Conservation (phyloP, 495 filamentous ascomycete species). For the Penicillium longicatenatum region DNA sequence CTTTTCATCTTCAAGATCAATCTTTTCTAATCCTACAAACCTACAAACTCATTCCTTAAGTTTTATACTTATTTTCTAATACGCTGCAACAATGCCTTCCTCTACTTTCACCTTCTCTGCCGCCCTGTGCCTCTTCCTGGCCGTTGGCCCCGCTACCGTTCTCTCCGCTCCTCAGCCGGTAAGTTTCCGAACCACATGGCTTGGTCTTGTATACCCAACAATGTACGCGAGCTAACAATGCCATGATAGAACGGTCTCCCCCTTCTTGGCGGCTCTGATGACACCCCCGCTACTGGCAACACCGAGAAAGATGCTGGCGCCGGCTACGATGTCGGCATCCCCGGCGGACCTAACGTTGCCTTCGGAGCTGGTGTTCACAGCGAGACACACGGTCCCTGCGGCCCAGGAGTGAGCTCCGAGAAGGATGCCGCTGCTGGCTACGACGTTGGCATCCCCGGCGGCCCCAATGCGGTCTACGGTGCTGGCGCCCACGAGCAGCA, state of each 20-base stretch:
- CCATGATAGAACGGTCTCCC: slow-evolving; percentile 16
- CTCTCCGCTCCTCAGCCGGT: slow-evolving; percentile 35
- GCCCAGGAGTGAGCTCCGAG: slow-evolving; percentile 20
- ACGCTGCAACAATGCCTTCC: slow-evolving; percentile 30
- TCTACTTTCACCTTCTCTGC: slow-evolving; percentile 35
- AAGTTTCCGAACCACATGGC: slow-evolving; percentile 18
- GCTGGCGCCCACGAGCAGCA: slow-evolving; percentile 24
- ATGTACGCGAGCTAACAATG: slow-evolving; percentile 1
- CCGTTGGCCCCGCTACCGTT: slow-evolving; percentile 34
- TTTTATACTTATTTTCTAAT: slow-evolving; percentile 4
- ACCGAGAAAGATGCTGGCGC: slow-evolving; percentile 31
- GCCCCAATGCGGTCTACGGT: slow-evolving; percentile 27
- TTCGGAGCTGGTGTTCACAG: slow-evolving; percentile 22
- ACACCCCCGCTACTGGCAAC: slow-evolving; percentile 23
- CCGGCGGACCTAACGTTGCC: slow-evolving; percentile 30
- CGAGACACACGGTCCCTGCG: slow-evolving; percentile 23
- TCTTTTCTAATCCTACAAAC: slow-evolving; percentile 17
- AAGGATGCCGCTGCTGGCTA: slow-evolving; percentile 24
- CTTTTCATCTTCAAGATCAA: slow-evolving; percentile 16
- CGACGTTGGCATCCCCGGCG: slow-evolving; percentile 35
- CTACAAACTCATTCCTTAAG: slow-evolving; percentile 7
- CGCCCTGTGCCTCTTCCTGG: slow-evolving; percentile 39
- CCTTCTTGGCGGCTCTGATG: slow-evolving; percentile 14
- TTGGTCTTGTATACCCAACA: not conserved
- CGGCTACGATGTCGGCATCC: slow-evolving; percentile 31